Evolutionary conservation across 1,284 basidiomycete species (phyloP).

Genomic region (Crepidotus sp.): DNA sequence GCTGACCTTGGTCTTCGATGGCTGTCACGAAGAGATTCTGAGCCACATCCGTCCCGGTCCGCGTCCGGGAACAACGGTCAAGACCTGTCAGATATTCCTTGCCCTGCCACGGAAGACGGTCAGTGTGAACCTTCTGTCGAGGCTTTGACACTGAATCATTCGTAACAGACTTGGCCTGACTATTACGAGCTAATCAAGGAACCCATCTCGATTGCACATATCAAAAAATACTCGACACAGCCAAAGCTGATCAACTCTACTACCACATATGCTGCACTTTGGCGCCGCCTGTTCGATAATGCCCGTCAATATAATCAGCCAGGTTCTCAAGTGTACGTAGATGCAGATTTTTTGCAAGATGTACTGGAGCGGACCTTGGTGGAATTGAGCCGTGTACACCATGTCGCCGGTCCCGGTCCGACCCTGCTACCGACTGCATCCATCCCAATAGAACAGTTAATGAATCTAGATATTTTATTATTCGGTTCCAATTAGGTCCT

Average conservation of each 20-base stretch:
- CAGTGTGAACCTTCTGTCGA: background rate
- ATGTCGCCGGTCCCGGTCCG: background rate
- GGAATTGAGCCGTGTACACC: background rate
- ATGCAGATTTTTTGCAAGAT: conserved; percentile 1
- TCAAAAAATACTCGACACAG: background rate
- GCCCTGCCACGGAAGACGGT: conserved; percentile 1
- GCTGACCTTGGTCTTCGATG: background rate
- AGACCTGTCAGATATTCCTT: conserved; percentile 4
- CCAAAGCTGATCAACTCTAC: background rate
- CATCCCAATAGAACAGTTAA: too few relatives aligned
- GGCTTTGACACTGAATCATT: background rate
- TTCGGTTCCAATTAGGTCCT: background rate
- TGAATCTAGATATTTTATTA: too few relatives aligned
- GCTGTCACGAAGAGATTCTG: background rate
- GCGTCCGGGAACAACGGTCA: background rate
- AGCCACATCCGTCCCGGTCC: background rate
- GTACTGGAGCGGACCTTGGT: background rate
- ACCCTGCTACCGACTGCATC: too few relatives aligned
- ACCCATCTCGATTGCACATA: conserved; percentile 4
- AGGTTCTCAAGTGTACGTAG: background rate
- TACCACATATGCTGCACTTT: background rate
- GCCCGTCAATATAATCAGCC: background rate
- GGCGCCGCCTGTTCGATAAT: conserved; percentile 8
- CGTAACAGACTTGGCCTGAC: background rate
- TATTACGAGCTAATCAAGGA: conserved; percentile 1